Evolutionary conservation across 139 green algal genomes (phyloP).

Genomic region (Tetraselmis chui): DNA sequence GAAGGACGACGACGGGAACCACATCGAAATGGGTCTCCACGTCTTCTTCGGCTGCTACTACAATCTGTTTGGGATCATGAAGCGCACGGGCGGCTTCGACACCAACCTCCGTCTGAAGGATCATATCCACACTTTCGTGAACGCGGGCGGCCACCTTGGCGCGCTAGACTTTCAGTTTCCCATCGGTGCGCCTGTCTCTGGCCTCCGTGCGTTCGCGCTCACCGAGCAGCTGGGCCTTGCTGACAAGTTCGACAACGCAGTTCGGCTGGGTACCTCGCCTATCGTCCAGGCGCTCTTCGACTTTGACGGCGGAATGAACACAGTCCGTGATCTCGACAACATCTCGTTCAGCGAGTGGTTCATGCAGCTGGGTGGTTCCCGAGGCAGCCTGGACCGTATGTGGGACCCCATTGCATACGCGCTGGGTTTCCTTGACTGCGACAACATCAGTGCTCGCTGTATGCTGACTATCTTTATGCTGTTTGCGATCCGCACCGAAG

Average conservation of each 20-base stretch:
- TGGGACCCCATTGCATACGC: background rate
- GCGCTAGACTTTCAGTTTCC: constrained; percentile 77
- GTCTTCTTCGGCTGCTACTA: constrained; percentile 79
- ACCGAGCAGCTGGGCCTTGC: background rate
- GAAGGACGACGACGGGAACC: constrained; percentile 90
- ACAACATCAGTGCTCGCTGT: background rate
- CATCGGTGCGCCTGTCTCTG: background rate
- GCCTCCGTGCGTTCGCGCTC: background rate
- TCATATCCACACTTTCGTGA: constrained; percentile 95
- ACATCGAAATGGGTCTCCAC: constrained; percentile 96
- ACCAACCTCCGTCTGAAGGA: constrained; percentile 93
- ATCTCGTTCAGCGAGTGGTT: background rate
- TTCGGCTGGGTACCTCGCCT: background rate
- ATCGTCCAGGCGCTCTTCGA: background rate
- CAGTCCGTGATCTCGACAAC: background rate
- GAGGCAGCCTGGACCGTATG: background rate
- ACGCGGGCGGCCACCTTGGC: constrained; percentile 80
- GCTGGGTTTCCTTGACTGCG: background rate
- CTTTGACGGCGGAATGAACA: background rate
- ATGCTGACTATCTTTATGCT: background rate
- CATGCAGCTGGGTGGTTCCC: background rate
- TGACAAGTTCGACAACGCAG: background rate
- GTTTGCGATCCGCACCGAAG: background rate
- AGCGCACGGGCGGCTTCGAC: constrained; percentile 90
- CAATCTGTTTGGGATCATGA: constrained; percentile 61